Evolutionary conservation across 768 basidiomycete genomes (phyloP).

Genomic region (Lepiota subincarnata): DNA sequence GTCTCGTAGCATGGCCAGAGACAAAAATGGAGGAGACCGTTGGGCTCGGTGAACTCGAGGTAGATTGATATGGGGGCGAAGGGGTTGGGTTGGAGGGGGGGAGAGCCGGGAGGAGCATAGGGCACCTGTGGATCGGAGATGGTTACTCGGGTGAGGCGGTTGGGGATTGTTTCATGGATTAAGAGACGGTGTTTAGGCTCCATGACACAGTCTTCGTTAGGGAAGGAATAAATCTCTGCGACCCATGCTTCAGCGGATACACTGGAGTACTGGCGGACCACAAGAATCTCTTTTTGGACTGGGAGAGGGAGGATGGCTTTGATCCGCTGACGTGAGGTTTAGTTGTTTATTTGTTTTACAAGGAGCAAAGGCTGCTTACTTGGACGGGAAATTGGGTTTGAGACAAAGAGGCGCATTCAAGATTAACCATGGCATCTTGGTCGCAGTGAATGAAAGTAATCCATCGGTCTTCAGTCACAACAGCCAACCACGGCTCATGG

Average conservation of each 20-base stretch:
- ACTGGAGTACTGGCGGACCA: constrained; percentile 35
- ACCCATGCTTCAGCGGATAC: constrained; percentile 1
- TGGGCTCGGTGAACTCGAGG: constrained; percentile 24
- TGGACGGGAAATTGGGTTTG: constrained; percentile 19
- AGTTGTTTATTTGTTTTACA: background rate
- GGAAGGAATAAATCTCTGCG: constrained; percentile 10
- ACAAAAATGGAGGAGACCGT: constrained; percentile 30
- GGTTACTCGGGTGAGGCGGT: background rate
- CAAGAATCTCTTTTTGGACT: constrained; percentile 45
- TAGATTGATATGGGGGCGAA: constrained; percentile 39
- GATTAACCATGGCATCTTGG: constrained; percentile 25
- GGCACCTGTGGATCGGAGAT: constrained; percentile 8
- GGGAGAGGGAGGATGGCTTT: constrained; percentile 50
- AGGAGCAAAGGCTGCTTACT: constrained; percentile 16
- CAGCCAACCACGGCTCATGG: constrained; percentile 14
- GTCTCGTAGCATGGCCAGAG: constrained; percentile 17
- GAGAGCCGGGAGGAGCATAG: constrained; percentile 14
- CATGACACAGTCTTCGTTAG: background rate
- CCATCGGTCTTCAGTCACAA: constrained; percentile 12
- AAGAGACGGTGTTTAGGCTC: constrained; percentile 1
- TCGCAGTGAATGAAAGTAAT: constrained; percentile 16
- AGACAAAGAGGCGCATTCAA: constrained; percentile 22
- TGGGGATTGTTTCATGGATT: background rate
- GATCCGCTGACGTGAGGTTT: constrained; percentile 38
- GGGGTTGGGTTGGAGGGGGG: constrained; percentile 18